phyloP scores from a whole-genome alignment of 345 rosid species.

The Ricinus communis region DNA sequence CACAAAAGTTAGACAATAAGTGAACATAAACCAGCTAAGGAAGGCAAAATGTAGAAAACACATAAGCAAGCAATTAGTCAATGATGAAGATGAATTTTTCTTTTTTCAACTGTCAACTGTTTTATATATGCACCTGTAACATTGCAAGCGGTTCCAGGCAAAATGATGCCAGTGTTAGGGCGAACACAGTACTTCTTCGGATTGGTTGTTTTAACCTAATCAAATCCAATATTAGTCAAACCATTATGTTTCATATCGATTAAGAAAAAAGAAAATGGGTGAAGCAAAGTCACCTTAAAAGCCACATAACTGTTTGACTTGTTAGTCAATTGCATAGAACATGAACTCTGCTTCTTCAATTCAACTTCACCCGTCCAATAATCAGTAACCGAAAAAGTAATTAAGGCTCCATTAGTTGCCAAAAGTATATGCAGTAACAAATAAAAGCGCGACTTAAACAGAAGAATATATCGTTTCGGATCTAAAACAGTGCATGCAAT shows the following conservation, averaged over 20 bases:
- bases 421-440: no score
- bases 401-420: no score
- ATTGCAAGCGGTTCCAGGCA: conserved; percentile 59
- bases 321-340: conserved; percentile 74
- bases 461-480: no score
- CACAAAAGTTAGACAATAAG: no score
- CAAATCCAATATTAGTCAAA: neutral
- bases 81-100: neutral
- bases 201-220: conserved; percentile 82
- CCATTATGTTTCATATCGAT: no score
- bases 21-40: no score
- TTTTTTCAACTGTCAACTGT: no score
- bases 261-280: no score
- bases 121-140: conserved; percentile 50
- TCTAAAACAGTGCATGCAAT: no score
- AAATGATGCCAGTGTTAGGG: conserved; percentile 72
- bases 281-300: conserved; percentile 52
- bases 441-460: no score
- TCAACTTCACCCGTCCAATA: conserved; percentile 51
- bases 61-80: no score
- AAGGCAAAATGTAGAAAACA: no score
- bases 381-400: neutral
- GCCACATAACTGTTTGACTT: conserved; percentile 64
- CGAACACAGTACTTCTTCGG: conserved; percentile 86
- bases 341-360: conserved; percentile 77